Percentiles rank a stretch among this genome's conserved stretches.
Evolutionary conservation across 352 stramenopile species (phyloP).

Genomic region (Phytophthora niederhauseri): DNA sequence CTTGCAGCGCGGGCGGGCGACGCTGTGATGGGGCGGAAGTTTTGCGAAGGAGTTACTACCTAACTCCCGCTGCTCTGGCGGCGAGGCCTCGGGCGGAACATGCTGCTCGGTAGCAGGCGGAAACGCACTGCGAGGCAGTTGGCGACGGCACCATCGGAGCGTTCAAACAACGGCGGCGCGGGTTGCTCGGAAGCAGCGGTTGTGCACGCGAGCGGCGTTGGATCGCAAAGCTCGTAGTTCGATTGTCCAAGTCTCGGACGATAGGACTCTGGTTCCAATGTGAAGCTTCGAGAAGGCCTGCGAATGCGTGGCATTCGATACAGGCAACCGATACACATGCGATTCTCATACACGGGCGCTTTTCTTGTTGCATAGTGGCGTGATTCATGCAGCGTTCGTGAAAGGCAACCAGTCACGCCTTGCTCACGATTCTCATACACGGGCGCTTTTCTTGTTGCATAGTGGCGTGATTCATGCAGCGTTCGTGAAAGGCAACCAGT

Average conservation of each 20-base stretch:
- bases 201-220: slow-evolving; percentile 21
- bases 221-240: slow-evolving; percentile 14
- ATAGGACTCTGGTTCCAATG: background rate
- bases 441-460: background rate
- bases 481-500: background rate
- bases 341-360: background rate
- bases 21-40: slow-evolving; percentile 22
- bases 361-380: background rate
- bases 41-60: slow-evolving; percentile 33
- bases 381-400: background rate
- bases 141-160: background rate
- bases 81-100: slow-evolving; percentile 7
- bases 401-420: slow-evolving; percentile 1
- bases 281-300: background rate
- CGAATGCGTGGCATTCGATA: background rate
- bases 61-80: background rate
- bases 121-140: slow-evolving; percentile 20
- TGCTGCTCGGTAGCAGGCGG: slow-evolving; percentile 5
- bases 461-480: background rate
- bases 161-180: slow-evolving; percentile 5
- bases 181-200: slow-evolving; percentile 20
- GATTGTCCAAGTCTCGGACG: slow-evolving; percentile 14
- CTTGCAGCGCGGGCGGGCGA: background rate
- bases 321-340: background rate
- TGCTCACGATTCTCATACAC: no score